A percentile compares a stretch with the other conserved stretches of the same genome.
Evolutionary conservation across 768 basidiomycete genomes (phyloP).

Genomic region (Obba rivulosa): DNA sequence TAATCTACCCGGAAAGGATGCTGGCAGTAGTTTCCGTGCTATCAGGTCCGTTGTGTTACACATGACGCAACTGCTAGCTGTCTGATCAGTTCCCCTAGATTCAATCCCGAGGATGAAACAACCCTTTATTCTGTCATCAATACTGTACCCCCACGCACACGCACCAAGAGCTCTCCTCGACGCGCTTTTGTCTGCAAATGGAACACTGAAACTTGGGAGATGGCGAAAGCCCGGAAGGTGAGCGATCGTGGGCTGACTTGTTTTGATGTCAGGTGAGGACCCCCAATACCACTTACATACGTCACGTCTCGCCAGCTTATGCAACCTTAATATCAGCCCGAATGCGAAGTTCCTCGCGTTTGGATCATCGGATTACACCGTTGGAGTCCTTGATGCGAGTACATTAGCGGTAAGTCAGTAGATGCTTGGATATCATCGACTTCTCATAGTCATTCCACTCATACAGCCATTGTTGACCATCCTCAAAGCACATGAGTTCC

Average conservation of each 20-base stretch:
- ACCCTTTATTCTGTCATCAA: conserved; percentile 72
- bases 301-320: background rate
- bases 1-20: conserved; percentile 36
- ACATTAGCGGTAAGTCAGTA: conserved; percentile 63
- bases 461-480: conserved; percentile 82
- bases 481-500: conserved; percentile 91
- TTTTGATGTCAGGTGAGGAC: conserved; percentile 76
- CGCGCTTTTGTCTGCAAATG: conserved; percentile 68
- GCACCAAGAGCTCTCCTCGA: conserved; percentile 48
- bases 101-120: conserved; percentile 45
- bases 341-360: conserved; percentile 82
- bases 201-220: conserved; percentile 66
- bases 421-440: background rate
- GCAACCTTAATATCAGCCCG: conserved; percentile 38
- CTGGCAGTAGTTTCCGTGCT: conserved; percentile 58
- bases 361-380: conserved; percentile 81
- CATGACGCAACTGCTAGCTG: background rate
- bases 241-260: conserved; percentile 79
- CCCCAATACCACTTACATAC: background rate
- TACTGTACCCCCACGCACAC: conserved; percentile 52
- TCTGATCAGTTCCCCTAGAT: conserved; percentile 35
- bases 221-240: conserved; percentile 63
- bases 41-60: conserved; percentile 37
- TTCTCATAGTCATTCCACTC: background rate
- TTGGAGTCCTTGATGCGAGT: conserved; percentile 77